These are phyloP conservation scores for Coemansia sp. DNA, from an alignment of 192 early-diverging fungal genomes.

Conservation along the genomic window DNA sequence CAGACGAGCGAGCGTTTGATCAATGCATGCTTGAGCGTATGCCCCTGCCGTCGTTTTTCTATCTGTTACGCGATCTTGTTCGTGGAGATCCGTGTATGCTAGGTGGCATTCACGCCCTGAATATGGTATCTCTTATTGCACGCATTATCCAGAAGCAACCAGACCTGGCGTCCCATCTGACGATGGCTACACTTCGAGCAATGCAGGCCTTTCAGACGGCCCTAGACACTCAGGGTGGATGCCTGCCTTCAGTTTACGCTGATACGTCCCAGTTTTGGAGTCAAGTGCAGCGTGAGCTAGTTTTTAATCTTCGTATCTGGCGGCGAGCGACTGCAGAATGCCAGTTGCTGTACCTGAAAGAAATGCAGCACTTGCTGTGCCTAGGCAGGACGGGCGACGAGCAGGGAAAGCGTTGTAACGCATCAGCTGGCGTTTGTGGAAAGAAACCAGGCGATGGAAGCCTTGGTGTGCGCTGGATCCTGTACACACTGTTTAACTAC, in stretches of 20 bases:
- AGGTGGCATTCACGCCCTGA: slow-evolving; percentile 14
- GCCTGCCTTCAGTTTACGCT: slow-evolving; percentile 14
- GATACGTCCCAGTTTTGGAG: slow-evolving; percentile 33
- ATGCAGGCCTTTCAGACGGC: slow-evolving; percentile 33
- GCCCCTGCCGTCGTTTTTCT: slow-evolving; percentile 36
- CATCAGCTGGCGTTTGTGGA: slow-evolving; percentile 23
- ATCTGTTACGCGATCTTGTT: slow-evolving; percentile 32
- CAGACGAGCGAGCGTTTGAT: slow-evolving; percentile 33
- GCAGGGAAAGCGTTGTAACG: slow-evolving; percentile 31
- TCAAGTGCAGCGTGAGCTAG: slow-evolving; percentile 31
- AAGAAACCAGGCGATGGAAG: slow-evolving; percentile 7
- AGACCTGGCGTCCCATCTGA: slow-evolving; percentile 19
- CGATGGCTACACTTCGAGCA: slow-evolving; percentile 29
- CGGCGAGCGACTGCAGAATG: slow-evolving; percentile 18
- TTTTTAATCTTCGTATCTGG: slow-evolving; percentile 41
- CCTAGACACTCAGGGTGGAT: slow-evolving; percentile 40
- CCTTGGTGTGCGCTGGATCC: slow-evolving; percentile 39
- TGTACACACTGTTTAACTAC: slow-evolving; percentile 36
- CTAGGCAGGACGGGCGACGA: slow-evolving; percentile 24
- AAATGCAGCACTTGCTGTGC: slow-evolving; percentile 25
- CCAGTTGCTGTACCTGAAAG: slow-evolving; percentile 28
- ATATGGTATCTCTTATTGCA: slow-evolving; percentile 26
- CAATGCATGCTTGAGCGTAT: slow-evolving; percentile 20
- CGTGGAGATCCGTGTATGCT: slow-evolving; percentile 28
- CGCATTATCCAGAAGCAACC: slow-evolving; percentile 24